A percentile compares a stretch with the other conserved stretches of the same genome.
These are phyloP conservation scores for Pestalotiopsis sp. DNA, from an alignment of 2,329 filamentous ascomycete genomes.

Conservation along the genomic window DNA sequence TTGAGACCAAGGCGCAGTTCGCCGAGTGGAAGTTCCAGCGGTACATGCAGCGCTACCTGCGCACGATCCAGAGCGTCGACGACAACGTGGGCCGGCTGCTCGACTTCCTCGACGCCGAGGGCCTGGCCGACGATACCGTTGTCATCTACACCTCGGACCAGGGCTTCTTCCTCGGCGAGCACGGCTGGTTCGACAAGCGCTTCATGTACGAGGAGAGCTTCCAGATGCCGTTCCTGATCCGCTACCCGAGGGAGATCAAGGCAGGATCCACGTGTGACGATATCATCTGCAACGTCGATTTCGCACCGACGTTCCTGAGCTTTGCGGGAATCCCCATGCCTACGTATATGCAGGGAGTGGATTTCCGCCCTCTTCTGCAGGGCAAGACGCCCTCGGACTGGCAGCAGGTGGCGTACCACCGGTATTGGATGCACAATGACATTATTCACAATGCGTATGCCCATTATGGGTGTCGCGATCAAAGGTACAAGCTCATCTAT, in stretches of 20 bases:
- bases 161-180: constrained; percentile 59
- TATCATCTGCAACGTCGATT: constrained; percentile 57
- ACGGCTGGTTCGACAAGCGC: constrained; percentile 61
- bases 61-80: constrained; percentile 54
- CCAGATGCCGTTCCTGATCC: constrained; percentile 57
- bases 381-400: constrained; percentile 41
- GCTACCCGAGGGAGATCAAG: constrained; percentile 45
- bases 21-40: constrained; percentile 58
- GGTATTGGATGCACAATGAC: constrained; percentile 60
- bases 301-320: constrained; percentile 53
- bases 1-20: constrained; percentile 42
- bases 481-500: constrained; percentile 55
- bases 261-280: constrained; percentile 43
- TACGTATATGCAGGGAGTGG: constrained; percentile 54
- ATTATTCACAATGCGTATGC: constrained; percentile 51
- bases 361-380: constrained; percentile 39
- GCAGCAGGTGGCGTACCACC: constrained; percentile 55
- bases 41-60: constrained; percentile 58
- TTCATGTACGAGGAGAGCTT: constrained; percentile 62
- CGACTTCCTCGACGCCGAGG: constrained; percentile 47
- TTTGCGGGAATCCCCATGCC: constrained; percentile 42
- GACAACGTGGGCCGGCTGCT: constrained; percentile 53
- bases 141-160: constrained; percentile 58
- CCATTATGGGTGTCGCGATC: constrained; percentile 54
- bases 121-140: constrained; percentile 46